These are phyloP conservation scores for Aschersonia sp. DNA, from an alignment of 2,329 filamentous ascomycete genomes.

Conservation along the genomic window DNA sequence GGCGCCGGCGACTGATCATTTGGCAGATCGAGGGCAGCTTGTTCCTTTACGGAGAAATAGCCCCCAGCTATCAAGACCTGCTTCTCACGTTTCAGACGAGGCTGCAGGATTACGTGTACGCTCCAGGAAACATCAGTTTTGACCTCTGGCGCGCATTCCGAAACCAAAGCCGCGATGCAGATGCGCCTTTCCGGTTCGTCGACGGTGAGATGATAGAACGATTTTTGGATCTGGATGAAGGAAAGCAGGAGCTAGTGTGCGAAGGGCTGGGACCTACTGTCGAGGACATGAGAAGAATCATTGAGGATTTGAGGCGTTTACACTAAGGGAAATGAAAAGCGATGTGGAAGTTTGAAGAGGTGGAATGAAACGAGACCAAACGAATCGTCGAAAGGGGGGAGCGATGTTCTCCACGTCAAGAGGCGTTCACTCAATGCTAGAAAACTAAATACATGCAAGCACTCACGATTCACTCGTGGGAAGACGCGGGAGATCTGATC, in stretches of 20 bases:
- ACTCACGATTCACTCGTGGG: too few relatives aligned
- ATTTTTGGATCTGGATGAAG: constrained; percentile 59
- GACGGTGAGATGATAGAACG: constrained; percentile 84
- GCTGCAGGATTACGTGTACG: constrained; percentile 51
- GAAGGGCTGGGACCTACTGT: constrained; percentile 44
- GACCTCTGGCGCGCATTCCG: constrained; percentile 70
- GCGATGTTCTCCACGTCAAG: too few relatives aligned
- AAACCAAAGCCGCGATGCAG: constrained; percentile 56
- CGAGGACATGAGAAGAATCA: constrained; percentile 44
- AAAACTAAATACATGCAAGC: too few relatives aligned
- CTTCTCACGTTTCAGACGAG: constrained; percentile 68
- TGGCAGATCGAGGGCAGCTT: constrained; percentile 73
- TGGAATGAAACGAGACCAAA: too few relatives aligned
- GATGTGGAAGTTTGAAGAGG: too few relatives aligned
- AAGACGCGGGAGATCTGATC: too few relatives aligned
- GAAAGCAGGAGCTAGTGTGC: constrained; percentile 36
- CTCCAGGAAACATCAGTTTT: constrained; percentile 63
- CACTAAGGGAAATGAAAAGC: constrained; percentile 24
- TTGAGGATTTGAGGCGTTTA: constrained; percentile 49
- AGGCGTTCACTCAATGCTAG: too few relatives aligned
- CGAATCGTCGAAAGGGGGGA: too few relatives aligned
- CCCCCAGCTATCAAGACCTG: constrained; percentile 57
- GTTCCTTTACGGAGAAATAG: constrained; percentile 76
- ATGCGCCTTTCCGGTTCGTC: constrained; percentile 74
- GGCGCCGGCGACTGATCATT: constrained; percentile 6